Percentiles rank a stretch among this genome's conserved stretches.
Evolutionary conservation across 257 asterid genomes (phyloP).

Genomic region (Ballota nigra): DNA sequence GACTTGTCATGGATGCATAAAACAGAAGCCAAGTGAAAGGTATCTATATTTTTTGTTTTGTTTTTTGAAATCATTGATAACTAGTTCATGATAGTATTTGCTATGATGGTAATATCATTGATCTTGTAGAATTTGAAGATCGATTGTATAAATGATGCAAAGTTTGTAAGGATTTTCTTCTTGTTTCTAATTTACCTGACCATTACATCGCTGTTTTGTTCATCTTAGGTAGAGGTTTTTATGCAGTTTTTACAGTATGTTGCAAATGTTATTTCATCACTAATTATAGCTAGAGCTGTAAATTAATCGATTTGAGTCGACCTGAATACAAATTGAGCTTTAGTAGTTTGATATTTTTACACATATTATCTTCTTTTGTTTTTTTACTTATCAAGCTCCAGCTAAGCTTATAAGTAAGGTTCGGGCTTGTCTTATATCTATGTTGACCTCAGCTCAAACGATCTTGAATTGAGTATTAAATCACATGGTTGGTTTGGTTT

Average conservation of each 20-base stretch:
- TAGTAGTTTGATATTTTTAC: neutral
- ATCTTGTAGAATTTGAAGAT: slow-evolving; percentile 16
- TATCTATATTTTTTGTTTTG: slow-evolving; percentile 7
- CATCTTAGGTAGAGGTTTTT: neutral
- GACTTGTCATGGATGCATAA: slow-evolving; percentile 38
- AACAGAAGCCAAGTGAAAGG: slow-evolving; percentile 30
- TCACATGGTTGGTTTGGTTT: too few species aligned
- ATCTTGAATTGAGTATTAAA: too few species aligned
- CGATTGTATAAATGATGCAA: slow-evolving; percentile 19
- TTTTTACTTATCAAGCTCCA: too few species aligned
- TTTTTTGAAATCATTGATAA: slow-evolving; percentile 9
- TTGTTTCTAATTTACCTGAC: neutral
- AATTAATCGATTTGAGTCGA: neutral
- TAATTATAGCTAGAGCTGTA: neutral
- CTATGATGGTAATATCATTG: neutral
- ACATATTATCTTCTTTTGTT: too few species aligned
- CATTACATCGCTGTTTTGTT: neutral
- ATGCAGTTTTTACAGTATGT: neutral
- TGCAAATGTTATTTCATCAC: neutral
- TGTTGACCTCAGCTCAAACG: neutral
- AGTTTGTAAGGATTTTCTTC: neutral
- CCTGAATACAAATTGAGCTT: neutral
- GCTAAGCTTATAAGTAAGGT: too few species aligned
- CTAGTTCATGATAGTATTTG: slow-evolving; percentile 3
- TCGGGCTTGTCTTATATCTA: neutral